phyloP scores from a whole-genome alignment of 1,284 basidiomycete genomes.

The Fomes fomentarius region DNA sequence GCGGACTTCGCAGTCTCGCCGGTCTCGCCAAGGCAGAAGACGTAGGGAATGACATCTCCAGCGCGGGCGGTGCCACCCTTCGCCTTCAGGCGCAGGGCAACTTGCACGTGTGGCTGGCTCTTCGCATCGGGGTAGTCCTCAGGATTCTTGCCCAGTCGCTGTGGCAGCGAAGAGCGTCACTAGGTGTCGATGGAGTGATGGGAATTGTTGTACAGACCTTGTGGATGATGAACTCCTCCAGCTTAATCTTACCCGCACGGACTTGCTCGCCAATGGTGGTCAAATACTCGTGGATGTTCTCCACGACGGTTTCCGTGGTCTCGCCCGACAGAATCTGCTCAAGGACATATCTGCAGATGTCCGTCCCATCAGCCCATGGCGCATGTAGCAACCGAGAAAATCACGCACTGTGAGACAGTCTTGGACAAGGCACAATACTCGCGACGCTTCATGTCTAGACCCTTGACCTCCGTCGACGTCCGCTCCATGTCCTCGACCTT shows the following conservation, averaged over 20 bases:
- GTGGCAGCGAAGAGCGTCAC: neutral
- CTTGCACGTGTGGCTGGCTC: constrained; percentile 95
- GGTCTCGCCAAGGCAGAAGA: constrained; percentile 86
- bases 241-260: constrained; percentile 72
- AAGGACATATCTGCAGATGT: constrained; percentile 73
- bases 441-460: constrained; percentile 98
- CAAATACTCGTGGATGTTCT: constrained; percentile 94
- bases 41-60: constrained; percentile 96
- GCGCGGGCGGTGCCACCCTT: constrained; percentile 80
- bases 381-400: too few species aligned
- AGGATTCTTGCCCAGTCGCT: constrained; percentile 93
- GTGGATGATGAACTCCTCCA: constrained; percentile 95
- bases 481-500: constrained; percentile 85
- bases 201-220: constrained; percentile 57
- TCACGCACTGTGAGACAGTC: constrained; percentile 84
- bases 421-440: constrained; percentile 96
- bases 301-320: constrained; percentile 87
- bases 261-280: constrained; percentile 76
- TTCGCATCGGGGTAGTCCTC: constrained; percentile 97
- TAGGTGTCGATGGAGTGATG: too few species aligned
- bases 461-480: constrained; percentile 90
- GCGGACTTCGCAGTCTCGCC: constrained; percentile 76
- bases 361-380: too few species aligned
- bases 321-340: constrained; percentile 93
- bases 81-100: constrained; percentile 90